A percentile compares a stretch with the other conserved stretches of the same genome.
Conservation (phyloP, 2,329 filamentous ascomycete genomes). For the Pleurostoma richardsiae region DNA sequence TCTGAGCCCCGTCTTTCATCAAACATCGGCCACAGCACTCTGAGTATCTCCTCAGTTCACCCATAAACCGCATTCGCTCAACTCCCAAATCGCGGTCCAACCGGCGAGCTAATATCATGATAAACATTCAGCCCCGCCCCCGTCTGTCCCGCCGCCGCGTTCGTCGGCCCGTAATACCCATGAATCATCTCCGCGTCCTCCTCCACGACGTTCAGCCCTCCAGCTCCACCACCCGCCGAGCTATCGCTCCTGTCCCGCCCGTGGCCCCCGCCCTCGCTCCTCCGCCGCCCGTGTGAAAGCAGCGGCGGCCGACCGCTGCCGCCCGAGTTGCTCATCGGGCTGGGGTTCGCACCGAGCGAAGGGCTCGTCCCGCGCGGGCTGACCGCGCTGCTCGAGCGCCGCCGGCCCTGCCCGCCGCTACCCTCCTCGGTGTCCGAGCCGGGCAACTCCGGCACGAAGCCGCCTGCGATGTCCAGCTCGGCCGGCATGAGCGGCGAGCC, state of each 20-base stretch:
- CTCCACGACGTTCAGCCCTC: slow-evolving; percentile 10
- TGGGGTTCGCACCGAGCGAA: background rate
- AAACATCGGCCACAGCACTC: too few relatives aligned
- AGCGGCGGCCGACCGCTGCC: slow-evolving; percentile 4
- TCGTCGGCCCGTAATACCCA: slow-evolving; percentile 38
- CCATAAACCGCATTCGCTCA: background rate
- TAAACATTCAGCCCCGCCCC: slow-evolving; percentile 16
- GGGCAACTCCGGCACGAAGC: slow-evolving; percentile 29
- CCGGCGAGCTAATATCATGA: slow-evolving; percentile 9
- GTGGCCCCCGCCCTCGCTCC: slow-evolving; percentile 16
- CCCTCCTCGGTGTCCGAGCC: slow-evolving; percentile 17
- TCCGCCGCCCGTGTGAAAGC: slow-evolving; percentile 15
- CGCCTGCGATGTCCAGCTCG: slow-evolving; percentile 31
- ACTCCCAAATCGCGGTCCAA: background rate
- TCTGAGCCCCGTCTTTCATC: too few relatives aligned
- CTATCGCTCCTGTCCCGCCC: slow-evolving; percentile 13
- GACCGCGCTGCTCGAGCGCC: slow-evolving; percentile 19
- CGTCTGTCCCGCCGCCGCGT: slow-evolving; percentile 36
- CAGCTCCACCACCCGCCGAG: slow-evolving; percentile 9
- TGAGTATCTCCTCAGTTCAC: too few relatives aligned
- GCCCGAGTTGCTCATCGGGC: background rate
- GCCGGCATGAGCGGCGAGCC: slow-evolving; percentile 19
- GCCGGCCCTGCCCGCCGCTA: slow-evolving; percentile 7
- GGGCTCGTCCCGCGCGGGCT: slow-evolving; percentile 12
- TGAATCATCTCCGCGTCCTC: slow-evolving; percentile 25